A percentile compares a stretch with the other conserved stretches of the same genome.
phyloP scores from a whole-genome alignment of 352 stramenopile species.

The Phytophthora meadii region DNA sequence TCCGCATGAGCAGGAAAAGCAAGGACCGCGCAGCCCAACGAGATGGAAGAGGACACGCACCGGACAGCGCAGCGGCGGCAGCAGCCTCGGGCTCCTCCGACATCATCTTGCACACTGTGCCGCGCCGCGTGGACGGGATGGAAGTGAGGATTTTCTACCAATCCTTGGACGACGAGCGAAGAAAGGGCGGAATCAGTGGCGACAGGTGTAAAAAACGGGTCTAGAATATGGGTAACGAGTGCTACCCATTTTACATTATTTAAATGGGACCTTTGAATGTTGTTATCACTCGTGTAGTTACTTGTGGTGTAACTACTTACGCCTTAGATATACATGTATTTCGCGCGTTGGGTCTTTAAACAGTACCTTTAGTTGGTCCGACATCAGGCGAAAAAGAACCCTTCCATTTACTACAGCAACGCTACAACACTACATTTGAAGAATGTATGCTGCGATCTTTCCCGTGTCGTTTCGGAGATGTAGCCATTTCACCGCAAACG shows the following conservation, averaged over 20 bases:
- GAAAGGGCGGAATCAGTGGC: background rate
- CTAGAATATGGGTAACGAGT: background rate
- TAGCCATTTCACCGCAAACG: constrained; percentile 4
- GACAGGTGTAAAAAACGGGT: background rate
- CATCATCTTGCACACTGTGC: constrained; percentile 35
- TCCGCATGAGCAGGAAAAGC: constrained; percentile 26
- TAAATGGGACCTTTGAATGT: no score
- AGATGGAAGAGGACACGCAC: constrained; percentile 17
- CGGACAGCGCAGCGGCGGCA: constrained; percentile 10
- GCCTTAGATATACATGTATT: no score
- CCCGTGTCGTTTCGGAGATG: background rate
- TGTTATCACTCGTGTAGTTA: background rate
- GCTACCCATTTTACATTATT: background rate
- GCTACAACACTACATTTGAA: background rate
- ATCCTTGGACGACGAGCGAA: no score
- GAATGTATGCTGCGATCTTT: background rate
- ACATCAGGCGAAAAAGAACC: constrained; percentile 1
- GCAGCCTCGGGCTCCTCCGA: constrained; percentile 32
- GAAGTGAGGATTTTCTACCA: no score
- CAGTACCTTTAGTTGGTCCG: background rate
- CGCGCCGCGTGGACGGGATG: constrained; percentile 34
- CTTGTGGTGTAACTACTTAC: background rate
- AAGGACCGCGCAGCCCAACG: constrained; percentile 6
- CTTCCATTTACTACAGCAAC: background rate
- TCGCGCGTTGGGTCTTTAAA: background rate